These are phyloP conservation scores for Liriodendron chinense DNA, from an alignment of 164 flowering plant genomes.

Conservation along the genomic window DNA sequence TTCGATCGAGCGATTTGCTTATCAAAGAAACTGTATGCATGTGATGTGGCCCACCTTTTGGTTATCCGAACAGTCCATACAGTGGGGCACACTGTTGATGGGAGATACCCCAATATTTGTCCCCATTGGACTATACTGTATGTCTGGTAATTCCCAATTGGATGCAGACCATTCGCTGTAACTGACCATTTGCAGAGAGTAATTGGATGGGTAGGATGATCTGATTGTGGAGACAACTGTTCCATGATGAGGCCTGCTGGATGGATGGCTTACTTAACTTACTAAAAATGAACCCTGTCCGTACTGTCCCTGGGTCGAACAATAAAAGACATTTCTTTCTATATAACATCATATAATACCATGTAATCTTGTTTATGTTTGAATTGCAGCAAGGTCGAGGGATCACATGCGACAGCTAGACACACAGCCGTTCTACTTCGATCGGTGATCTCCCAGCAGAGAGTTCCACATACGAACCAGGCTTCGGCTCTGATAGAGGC, in stretches of 20 bases:
- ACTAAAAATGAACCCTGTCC: no score
- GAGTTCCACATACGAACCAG: slow-evolving; percentile 77
- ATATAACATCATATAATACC: background rate
- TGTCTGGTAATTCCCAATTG: background rate
- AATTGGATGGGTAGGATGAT: background rate
- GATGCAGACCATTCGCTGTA: background rate
- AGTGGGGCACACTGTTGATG: no score
- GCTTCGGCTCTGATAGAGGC: slow-evolving; percentile 85
- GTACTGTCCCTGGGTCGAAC: background rate
- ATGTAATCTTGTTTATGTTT: background rate
- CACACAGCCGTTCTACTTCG: slow-evolving; percentile 82
- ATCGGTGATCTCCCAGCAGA: slow-evolving; percentile 88
- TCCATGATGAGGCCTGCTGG: no score
- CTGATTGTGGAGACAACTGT: no score
- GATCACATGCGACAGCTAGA: slow-evolving; percentile 86
- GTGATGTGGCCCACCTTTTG: no score
- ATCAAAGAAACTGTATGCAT: no score
- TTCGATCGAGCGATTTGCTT: no score
- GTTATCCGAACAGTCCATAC: no score
- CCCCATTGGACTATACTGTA: background rate
- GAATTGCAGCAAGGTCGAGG: slow-evolving; percentile 79
- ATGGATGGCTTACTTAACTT: background rate
- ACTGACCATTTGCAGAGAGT: no score
- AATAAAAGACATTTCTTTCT: background rate
- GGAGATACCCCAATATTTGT: no score